These are phyloP conservation scores for Heimioporus sp. DNA, from an alignment of 768 basidiomycete species.

Conservation along the genomic window DNA sequence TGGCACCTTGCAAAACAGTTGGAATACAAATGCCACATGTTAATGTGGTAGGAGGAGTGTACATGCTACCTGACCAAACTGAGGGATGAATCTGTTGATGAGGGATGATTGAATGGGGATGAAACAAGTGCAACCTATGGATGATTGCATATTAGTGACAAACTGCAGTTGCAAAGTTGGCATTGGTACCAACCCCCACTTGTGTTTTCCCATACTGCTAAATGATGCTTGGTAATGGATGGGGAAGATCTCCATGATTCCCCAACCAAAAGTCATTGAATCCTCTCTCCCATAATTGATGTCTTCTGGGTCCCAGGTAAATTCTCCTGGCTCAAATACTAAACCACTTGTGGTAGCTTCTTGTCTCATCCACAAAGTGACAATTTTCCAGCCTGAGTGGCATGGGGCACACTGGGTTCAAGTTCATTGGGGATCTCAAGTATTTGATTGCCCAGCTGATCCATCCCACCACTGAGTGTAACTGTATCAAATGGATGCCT, in stretches of 20 bases:
- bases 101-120: neutral
- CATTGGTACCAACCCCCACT: neutral
- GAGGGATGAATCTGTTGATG: neutral
- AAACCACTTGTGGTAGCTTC: neutral
- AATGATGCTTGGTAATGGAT: neutral
- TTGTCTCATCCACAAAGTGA: neutral
- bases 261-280: neutral
- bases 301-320: neutral
- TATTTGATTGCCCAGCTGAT: neutral
- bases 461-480: neutral
- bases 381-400: neutral
- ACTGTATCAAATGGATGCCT: neutral
- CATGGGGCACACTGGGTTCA: neutral
- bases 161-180: neutral
- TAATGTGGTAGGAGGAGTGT: neutral
- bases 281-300: neutral
- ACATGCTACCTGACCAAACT: neutral
- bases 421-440: no score
- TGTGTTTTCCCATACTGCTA: neutral
- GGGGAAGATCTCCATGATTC: neutral
- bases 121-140: conserved; percentile 2
- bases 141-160: neutral
- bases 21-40: no score
- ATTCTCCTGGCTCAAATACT: neutral
- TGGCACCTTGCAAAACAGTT: no score